Evolutionary conservation across 306 rosid species (phyloP).

Genomic region (Medicago ruthenica): DNA sequence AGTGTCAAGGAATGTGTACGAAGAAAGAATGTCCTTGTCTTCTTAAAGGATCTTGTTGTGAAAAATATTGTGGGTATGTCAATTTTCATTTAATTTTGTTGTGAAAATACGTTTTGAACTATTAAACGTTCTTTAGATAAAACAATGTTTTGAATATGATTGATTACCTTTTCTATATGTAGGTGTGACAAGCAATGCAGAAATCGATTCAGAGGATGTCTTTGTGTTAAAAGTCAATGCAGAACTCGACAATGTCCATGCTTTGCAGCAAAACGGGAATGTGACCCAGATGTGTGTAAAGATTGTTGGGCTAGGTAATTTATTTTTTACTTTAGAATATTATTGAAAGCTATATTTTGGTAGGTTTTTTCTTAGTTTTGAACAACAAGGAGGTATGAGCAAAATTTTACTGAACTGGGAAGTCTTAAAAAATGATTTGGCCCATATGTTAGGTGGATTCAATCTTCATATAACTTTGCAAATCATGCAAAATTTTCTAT

Average conservation of each 20-base stretch:
- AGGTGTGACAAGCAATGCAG: slow-evolving; percentile 86
- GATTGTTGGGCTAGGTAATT: slow-evolving; percentile 89
- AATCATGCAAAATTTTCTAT: no score
- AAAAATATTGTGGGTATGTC: slow-evolving; percentile 88
- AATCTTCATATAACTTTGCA: no score
- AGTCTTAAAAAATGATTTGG: no score
- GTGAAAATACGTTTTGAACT: no score
- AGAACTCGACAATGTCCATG: slow-evolving; percentile 89
- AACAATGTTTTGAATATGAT: not conserved
- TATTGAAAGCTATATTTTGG: no score
- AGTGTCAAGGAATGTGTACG: slow-evolving; percentile 73
- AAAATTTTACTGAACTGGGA: no score
- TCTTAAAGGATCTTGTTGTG: slow-evolving; percentile 73
- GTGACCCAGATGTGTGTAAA: slow-evolving; percentile 93
- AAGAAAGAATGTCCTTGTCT: slow-evolving; percentile 82
- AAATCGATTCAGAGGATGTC: slow-evolving; percentile 85
- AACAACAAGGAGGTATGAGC: no score
- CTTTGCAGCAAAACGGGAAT: slow-evolving; percentile 89
- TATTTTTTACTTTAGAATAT: not conserved
- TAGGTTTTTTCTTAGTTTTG: no score
- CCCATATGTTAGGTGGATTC: no score
- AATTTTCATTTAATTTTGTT: not conserved
- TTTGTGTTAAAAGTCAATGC: slow-evolving; percentile 85
- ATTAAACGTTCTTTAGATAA: no score
- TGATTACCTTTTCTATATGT: not conserved